Evolutionary conservation across 768 basidiomycete species (phyloP).

Genomic region (Hemileccinum impolitum): DNA sequence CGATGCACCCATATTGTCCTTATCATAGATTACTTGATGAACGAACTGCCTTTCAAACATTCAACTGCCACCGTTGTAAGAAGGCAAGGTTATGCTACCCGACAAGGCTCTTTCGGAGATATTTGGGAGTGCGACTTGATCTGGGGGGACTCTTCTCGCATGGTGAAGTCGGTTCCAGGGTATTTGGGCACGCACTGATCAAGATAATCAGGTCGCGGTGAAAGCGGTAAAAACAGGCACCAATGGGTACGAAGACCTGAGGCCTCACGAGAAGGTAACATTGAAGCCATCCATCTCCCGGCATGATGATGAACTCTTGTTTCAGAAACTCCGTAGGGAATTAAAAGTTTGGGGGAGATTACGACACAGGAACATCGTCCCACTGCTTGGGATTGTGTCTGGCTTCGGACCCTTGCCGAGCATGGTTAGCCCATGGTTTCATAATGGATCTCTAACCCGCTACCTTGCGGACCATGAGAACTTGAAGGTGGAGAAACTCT

Average conservation of each 20-base stretch:
- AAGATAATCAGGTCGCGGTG: slow-evolving; percentile 17
- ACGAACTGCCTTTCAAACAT: slow-evolving; percentile 6
- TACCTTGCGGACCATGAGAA: slow-evolving; percentile 14
- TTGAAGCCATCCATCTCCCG: background rate
- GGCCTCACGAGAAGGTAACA: slow-evolving; percentile 13
- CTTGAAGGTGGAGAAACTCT: background rate
- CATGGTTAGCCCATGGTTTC: slow-evolving; percentile 34
- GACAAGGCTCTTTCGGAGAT: slow-evolving; percentile 18
- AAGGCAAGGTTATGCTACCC: slow-evolving; percentile 1
- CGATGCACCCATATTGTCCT: background rate
- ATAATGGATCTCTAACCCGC: slow-evolving; percentile 21
- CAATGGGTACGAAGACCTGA: background rate
- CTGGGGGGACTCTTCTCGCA: background rate
- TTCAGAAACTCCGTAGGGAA: slow-evolving; percentile 30
- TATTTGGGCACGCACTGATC: background rate
- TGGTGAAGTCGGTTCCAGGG: background rate
- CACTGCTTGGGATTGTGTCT: slow-evolving; percentile 27
- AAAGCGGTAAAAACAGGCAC: slow-evolving; percentile 11
- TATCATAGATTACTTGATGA: slow-evolving; percentile 6
- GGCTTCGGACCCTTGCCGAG: slow-evolving; percentile 30
- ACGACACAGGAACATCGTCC: slow-evolving; percentile 27
- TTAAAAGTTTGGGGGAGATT: slow-evolving; percentile 17
- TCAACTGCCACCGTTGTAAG: slow-evolving; percentile 4
- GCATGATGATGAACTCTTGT: background rate
- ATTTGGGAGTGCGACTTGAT: slow-evolving; percentile 24